Percentiles rank a stretch among this genome's conserved stretches.
phyloP scores from a whole-genome alignment of 2,329 filamentous ascomycete species.

The Epichloe brachyelytri region DNA sequence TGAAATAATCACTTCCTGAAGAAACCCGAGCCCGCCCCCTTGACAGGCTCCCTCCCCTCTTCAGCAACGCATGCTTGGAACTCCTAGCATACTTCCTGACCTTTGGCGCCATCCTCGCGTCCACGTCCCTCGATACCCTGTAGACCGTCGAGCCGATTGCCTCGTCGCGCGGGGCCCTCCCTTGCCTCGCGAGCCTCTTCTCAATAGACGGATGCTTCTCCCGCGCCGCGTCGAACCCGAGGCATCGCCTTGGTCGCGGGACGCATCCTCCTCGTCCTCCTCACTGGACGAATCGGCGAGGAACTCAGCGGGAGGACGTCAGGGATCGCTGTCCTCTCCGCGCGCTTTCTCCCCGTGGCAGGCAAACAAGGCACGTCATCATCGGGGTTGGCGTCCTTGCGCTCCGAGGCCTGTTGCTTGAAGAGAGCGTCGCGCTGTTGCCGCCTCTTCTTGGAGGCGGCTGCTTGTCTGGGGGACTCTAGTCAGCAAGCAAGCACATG shows the following conservation, averaged over 20 bases:
- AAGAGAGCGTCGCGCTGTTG: constrained; percentile 40
- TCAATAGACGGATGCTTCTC: constrained; percentile 31
- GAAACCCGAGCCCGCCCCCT: constrained; percentile 26
- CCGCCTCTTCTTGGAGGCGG: constrained; percentile 40
- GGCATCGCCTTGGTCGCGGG: constrained; percentile 25
- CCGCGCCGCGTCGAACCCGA: constrained; percentile 23
- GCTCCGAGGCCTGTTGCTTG: constrained; percentile 40
- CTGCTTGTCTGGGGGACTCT: constrained; percentile 29
- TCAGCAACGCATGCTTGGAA: constrained; percentile 32
- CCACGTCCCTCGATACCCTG: constrained; percentile 32
- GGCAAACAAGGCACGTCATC: neutral
- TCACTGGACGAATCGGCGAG: constrained; percentile 39
- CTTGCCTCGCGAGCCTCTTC: constrained; percentile 23
- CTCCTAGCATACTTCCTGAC: constrained; percentile 27
- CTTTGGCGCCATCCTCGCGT: constrained; percentile 36
- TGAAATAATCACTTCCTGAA: constrained; percentile 16
- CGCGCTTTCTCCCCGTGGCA: constrained; percentile 12
- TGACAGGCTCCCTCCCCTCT: constrained; percentile 28
- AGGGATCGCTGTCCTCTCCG: constrained; percentile 26
- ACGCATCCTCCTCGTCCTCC: constrained; percentile 25
- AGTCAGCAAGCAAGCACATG: neutral
- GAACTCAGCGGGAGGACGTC: constrained; percentile 40
- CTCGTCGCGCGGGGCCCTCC: constrained; percentile 31
- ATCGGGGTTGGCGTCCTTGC: constrained; percentile 16
- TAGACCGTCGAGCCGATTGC: constrained; percentile 41